Conservation (phyloP, 305 asterid species). For the Fraxinus velutina region DNA sequence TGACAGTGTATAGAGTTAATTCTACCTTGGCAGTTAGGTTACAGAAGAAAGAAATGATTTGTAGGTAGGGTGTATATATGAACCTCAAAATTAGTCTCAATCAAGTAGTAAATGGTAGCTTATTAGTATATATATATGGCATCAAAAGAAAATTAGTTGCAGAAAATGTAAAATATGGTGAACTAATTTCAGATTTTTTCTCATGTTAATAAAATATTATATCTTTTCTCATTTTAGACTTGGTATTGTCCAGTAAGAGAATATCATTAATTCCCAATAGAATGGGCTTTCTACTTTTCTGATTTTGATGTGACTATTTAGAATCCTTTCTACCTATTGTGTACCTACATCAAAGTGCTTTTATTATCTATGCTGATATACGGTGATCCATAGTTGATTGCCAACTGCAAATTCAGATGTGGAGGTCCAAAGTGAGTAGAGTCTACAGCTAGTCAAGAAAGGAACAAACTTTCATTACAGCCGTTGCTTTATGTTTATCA, state of each 20-base stretch:
- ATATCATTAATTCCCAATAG: background rate
- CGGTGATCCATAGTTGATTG: background rate
- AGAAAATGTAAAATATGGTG: background rate
- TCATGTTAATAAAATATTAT: background rate
- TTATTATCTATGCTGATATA: background rate
- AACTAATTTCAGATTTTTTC: background rate
- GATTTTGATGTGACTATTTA: background rate
- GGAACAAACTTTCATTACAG: background rate
- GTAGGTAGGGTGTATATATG: background rate
- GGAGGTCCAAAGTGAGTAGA: background rate
- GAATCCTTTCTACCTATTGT: background rate
- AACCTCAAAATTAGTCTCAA: background rate
- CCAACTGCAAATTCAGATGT: background rate
- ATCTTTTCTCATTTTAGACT: background rate
- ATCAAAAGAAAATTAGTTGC: too few species aligned
- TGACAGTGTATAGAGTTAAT: background rate
- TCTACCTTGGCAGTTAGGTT: background rate
- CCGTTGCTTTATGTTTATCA: background rate
- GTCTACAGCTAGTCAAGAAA: background rate
- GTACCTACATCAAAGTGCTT: background rate
- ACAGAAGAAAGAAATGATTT: background rate
- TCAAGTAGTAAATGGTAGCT: background rate
- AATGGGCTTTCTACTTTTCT: background rate
- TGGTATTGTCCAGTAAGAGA: background rate
- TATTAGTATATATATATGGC: background rate